Evolutionary conservation across 768 basidiomycete species (phyloP).

Genomic region (Termitomyces bulborhizus): DNA sequence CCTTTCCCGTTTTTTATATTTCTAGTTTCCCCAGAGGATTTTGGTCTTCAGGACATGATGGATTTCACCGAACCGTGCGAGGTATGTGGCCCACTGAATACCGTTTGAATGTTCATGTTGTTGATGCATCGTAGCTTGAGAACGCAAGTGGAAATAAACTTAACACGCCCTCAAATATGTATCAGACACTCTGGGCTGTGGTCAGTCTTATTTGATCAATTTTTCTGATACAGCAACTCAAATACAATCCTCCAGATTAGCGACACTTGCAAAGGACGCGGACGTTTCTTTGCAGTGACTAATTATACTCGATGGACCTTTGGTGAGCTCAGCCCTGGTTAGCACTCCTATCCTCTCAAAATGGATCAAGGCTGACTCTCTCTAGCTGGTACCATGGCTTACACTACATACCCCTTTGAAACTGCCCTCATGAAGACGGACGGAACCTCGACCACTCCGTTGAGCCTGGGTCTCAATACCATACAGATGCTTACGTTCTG

Average conservation of each 20-base stretch:
- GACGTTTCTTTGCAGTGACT: slow-evolving; percentile 18
- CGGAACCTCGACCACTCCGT: slow-evolving; percentile 5
- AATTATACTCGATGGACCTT: slow-evolving; percentile 22
- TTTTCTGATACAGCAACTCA: not conserved
- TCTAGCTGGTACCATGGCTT: slow-evolving; percentile 8
- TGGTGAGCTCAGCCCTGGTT: slow-evolving; percentile 16
- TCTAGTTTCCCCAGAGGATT: slow-evolving; percentile 18
- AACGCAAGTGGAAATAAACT: slow-evolving; percentile 10
- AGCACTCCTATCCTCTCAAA: not conserved
- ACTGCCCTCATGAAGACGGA: slow-evolving; percentile 11
- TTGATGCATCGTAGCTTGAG: slow-evolving; percentile 9
- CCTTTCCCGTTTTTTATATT: slow-evolving; percentile 16
- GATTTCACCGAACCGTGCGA: slow-evolving; percentile 11
- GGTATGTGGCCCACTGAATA: slow-evolving; percentile 5
- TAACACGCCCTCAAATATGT: slow-evolving; percentile 7
- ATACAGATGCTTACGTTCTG: slow-evolving; percentile 18
- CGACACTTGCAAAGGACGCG: slow-evolving; percentile 17
- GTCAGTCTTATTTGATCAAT: slow-evolving; percentile 9
- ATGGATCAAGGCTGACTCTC: not conserved
- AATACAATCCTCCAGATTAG: slow-evolving; percentile 9
- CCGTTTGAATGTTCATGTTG: not conserved
- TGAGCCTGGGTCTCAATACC: slow-evolving; percentile 9
- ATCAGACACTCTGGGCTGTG: slow-evolving; percentile 21
- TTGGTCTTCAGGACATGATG: slow-evolving; percentile 17
- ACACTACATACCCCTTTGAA: slow-evolving; percentile 14